Percentiles rank a stretch among this genome's conserved stretches.
Conservation (phyloP, 371 early-diverging fungal species). For the Actinomucor elegans region DNA sequence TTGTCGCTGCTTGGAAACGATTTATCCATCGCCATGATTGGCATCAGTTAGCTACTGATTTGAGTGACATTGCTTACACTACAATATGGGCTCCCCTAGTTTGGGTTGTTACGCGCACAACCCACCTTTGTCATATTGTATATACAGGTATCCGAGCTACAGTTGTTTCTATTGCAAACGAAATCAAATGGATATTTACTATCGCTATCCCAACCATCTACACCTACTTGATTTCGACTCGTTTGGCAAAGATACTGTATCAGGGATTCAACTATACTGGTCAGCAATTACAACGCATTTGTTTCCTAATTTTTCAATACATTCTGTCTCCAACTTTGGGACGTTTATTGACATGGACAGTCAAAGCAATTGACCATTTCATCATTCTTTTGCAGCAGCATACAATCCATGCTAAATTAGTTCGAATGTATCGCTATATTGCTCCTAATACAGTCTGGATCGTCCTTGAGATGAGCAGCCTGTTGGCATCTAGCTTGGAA, state of each 20-base stretch:
- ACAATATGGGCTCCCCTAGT: slow-evolving; percentile 16
- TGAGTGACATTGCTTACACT: slow-evolving; percentile 12
- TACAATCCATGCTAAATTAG: slow-evolving; percentile 9
- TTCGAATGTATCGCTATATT: background rate
- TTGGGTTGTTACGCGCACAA: slow-evolving; percentile 4
- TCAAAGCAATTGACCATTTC: slow-evolving; percentile 12
- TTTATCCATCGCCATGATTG: slow-evolving; percentile 31
- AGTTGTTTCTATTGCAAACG: slow-evolving; percentile 12
- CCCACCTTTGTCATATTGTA: slow-evolving; percentile 7
- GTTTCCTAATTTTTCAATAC: background rate
- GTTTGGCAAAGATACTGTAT: background rate
- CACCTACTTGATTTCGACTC: slow-evolving; percentile 5
- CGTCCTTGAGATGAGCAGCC: background rate
- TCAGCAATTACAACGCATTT: background rate
- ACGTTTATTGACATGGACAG: slow-evolving; percentile 4
- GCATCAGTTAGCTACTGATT: slow-evolving; percentile 22
- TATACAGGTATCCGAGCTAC: slow-evolving; percentile 15
- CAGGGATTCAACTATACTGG: too few relatives aligned
- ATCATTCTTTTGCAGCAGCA: slow-evolving; percentile 12
- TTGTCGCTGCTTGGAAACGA: slow-evolving; percentile 12
- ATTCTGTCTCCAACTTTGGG: slow-evolving; percentile 17
- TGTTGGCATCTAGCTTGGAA: background rate
- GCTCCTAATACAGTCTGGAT: slow-evolving; percentile 10
- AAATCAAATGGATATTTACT: slow-evolving; percentile 18
- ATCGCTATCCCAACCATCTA: slow-evolving; percentile 10